A percentile compares a stretch with the other conserved stretches of the same genome.
Evolutionary conservation across 129 eudicot genomes (phyloP).

Genomic region (Ambrosia artemisiifolia): DNA sequence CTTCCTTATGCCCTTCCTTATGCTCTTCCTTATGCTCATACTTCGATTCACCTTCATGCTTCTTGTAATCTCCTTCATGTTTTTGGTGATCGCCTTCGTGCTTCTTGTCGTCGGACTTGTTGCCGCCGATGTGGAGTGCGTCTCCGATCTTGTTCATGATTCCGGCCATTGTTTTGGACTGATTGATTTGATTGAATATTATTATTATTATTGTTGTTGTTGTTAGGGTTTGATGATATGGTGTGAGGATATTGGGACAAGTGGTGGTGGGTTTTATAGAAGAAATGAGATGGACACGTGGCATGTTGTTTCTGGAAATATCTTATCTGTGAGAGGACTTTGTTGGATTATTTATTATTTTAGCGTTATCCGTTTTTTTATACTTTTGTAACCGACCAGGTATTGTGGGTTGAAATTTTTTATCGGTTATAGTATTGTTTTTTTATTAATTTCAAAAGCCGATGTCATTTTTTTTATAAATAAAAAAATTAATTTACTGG

Average conservation of each 20-base stretch:
- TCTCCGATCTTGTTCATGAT: constrained; percentile 41
- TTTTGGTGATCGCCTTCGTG: constrained; percentile 30
- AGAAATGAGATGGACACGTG: constrained; percentile 3
- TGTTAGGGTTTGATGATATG: constrained; percentile 12
- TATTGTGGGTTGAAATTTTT: too few relatives aligned
- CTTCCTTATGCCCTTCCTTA: constrained; percentile 66
- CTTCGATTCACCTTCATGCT: constrained; percentile 40
- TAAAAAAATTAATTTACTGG: too few relatives aligned
- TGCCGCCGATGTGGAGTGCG: constrained; percentile 41
- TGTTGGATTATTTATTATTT: not conserved
- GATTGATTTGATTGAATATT: not conserved
- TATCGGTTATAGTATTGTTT: too few relatives aligned
- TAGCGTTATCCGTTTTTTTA: constrained; percentile 25
- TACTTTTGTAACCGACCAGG: constrained; percentile 15
- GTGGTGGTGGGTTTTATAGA: constrained; percentile 20
- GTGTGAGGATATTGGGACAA: not conserved
- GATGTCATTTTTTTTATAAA: not conserved
- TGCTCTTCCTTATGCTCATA: constrained; percentile 57
- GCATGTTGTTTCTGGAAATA: not conserved
- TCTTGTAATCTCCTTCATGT: constrained; percentile 38
- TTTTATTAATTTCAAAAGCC: too few relatives aligned
- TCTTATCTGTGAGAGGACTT: not conserved
- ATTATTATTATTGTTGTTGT: not conserved
- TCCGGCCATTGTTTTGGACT: constrained; percentile 29
- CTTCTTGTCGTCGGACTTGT: constrained; percentile 32